These are phyloP conservation scores for Inga laurina DNA, from an alignment of 306 rosid species.

Conservation along the genomic window DNA sequence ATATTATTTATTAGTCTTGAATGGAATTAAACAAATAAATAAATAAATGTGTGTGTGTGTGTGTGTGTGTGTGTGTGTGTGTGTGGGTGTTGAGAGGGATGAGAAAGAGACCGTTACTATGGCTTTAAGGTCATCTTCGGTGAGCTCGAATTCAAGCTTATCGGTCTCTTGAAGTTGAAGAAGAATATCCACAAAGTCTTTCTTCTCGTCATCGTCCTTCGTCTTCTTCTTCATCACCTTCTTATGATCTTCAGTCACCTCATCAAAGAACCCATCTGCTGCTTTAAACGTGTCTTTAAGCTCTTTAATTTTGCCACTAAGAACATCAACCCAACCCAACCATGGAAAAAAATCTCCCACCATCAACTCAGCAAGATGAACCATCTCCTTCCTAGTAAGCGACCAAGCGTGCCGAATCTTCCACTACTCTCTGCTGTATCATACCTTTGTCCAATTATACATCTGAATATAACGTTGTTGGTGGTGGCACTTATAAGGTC, in stretches of 20 bases:
- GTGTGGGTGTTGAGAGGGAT: neutral
- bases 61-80: neutral
- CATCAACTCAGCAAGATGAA: neutral
- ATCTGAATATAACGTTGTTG: conserved; percentile 27
- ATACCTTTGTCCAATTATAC: conserved; percentile 32
- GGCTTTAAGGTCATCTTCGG: conserved; percentile 40
- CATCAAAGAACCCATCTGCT: conserved; percentile 2
- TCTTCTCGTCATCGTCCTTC: neutral
- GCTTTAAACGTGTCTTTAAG: neutral
- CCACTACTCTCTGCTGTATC: conserved; percentile 2
- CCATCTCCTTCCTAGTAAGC: conserved; percentile 18
- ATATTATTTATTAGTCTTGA: neutral
- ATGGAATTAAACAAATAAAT: too few relatives aligned
- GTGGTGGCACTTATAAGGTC: conserved; percentile 18
- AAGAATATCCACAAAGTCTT: conserved; percentile 41
- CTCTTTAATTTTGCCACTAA: neutral
- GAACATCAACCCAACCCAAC: conserved; percentile 22
- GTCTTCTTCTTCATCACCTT: neutral
- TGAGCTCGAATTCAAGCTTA: conserved; percentile 26
- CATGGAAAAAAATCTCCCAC: conserved; percentile 24
- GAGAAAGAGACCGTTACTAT: conserved; percentile 8
- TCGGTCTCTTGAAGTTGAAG: conserved; percentile 32
- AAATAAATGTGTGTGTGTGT: neutral
- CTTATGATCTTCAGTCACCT: conserved; percentile 29
- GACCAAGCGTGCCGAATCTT: conserved; percentile 9